Evolutionary conservation across 164 flowering plant genomes (phyloP), one percentile per base, ranked within the genome.

Genomic region (Tetracentron sinense): DNA sequence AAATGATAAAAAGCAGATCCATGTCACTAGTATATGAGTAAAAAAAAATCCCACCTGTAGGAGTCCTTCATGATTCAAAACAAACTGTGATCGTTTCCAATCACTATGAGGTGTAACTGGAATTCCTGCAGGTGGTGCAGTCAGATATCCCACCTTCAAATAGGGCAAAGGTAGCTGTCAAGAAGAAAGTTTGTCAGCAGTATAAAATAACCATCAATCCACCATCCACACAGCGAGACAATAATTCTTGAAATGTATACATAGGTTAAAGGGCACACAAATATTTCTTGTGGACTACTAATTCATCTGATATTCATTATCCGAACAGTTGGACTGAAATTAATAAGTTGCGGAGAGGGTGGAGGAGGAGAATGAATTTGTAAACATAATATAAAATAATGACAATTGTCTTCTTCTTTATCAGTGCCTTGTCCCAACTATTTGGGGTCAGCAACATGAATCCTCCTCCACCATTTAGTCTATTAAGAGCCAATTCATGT

Each of bases 41-140:
- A 56, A 57, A 27, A 20, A 27, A 22, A 27, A 63, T 58, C 60
- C 58, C 69, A 85, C 98, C 98, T 93, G 96, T 51, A 74, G 83
- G 66, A 94, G 95, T 35, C 85, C 87, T 81, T 94, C 99, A 68
- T 94, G 97, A 71, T 91, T 86, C 65, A 94, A 72, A 49, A 83
- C 80, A 81, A 91, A 94, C 61, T 86, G 82, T 15, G 88, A 69
- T 7, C 82, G 75, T 33, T 83, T 94, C 98, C 99, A 94, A 70
- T 94, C 99, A 78, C 79, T 66, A 71, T 94, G 97, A 63, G 98
- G 91, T 50, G 96, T 93, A 67, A 85, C 48, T 67, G 79, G 70
- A 44, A 76, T 81, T 46, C 94, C 95, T 2, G 71, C 84, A 56
- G 98, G 96, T 55, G 98, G 96, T 56, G 96, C 95, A 54, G 83